phyloP scores from a whole-genome alignment of 1,139 yeast genomes.

The Pichia sp. region DNA sequence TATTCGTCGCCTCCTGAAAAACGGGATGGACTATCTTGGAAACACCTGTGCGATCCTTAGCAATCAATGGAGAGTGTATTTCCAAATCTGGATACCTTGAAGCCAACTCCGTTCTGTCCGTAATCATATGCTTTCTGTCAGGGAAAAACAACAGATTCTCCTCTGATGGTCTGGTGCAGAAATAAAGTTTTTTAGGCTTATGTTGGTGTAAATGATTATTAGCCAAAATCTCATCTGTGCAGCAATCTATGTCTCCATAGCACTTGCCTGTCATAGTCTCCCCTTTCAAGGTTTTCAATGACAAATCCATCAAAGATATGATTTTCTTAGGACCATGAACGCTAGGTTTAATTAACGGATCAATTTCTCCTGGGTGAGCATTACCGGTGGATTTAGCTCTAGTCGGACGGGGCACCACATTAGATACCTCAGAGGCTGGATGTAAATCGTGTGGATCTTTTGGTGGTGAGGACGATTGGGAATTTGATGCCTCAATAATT shows the following conservation, averaged over 20 bases:
- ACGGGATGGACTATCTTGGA: not conserved
- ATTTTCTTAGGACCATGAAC: slow-evolving; percentile 10
- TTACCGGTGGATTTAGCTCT: not conserved
- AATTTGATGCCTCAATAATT: not conserved
- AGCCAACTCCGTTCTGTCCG: slow-evolving; percentile 24
- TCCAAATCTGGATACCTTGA: slow-evolving; percentile 29
- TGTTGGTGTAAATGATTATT: slow-evolving; percentile 16
- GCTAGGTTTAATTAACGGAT: not conserved
- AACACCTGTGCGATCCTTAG: slow-evolving; percentile 1
- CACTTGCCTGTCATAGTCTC: slow-evolving; percentile 30
- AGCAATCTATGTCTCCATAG: slow-evolving; percentile 29
- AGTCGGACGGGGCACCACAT: not conserved
- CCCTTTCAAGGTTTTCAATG: slow-evolving; percentile 29
- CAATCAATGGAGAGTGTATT: slow-evolving; percentile 29
- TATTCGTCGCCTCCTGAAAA: not conserved
- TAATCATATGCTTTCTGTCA: slow-evolving; percentile 24
- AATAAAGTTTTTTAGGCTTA: slow-evolving; percentile 25
- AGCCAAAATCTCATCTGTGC: slow-evolving; percentile 22
- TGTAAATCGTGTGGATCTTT: not conserved
- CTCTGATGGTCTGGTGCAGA: slow-evolving; percentile 31
- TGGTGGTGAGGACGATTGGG: not conserved
- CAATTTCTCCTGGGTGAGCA: not conserved
- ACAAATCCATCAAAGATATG: slow-evolving; percentile 31
- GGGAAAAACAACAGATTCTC: slow-evolving; percentile 32
- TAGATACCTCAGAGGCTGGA: too few relatives aligned